A percentile compares a stretch with the other conserved stretches of the same genome.
These are phyloP conservation scores for Aechmea fasciata DNA, from an alignment of 176 grass and related monocot genomes.

Conservation along the genomic window DNA sequence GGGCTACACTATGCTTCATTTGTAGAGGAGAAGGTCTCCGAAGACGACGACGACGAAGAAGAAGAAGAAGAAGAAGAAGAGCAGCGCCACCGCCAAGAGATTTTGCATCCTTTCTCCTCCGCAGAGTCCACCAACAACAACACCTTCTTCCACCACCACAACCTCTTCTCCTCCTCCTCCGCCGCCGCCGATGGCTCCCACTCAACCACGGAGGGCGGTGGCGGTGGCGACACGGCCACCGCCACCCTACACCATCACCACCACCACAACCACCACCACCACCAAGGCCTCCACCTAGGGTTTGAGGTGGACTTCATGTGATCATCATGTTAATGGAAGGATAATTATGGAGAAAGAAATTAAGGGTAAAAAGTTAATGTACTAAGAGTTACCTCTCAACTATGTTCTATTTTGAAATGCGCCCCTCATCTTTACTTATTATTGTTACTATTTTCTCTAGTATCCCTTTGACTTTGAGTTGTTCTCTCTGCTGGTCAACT, in stretches of 20 bases:
- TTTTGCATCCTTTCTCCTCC: not conserved
- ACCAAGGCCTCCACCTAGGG: not conserved
- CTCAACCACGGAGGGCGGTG: not conserved
- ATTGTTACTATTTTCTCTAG: too few species aligned
- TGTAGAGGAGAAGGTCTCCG: not conserved
- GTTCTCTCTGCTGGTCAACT: too few species aligned
- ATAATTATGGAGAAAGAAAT: not conserved
- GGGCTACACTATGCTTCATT: not conserved
- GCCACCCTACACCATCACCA: not conserved
- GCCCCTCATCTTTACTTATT: too few species aligned
- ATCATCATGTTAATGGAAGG: not conserved
- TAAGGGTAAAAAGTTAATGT: not conserved
- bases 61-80: too few species aligned
- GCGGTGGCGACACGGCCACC: not conserved
- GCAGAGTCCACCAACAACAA: not conserved
- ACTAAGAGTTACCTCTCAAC: too few species aligned
- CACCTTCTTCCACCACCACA: constrained; percentile 1
- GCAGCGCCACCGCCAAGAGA: too few species aligned
- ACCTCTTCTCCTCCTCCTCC: constrained; percentile 1
- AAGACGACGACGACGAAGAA: not conserved
- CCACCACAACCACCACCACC: constrained; percentile 9
- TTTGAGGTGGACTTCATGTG: constrained; percentile 23
- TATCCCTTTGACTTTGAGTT: too few species aligned
- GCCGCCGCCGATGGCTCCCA: not conserved
- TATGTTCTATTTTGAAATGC: too few species aligned